Percentiles rank a stretch among this genome's conserved stretches.
Evolutionary conservation across 352 stramenopile genomes (phyloP).

Genomic region (Phytophthora boehmeriae): DNA sequence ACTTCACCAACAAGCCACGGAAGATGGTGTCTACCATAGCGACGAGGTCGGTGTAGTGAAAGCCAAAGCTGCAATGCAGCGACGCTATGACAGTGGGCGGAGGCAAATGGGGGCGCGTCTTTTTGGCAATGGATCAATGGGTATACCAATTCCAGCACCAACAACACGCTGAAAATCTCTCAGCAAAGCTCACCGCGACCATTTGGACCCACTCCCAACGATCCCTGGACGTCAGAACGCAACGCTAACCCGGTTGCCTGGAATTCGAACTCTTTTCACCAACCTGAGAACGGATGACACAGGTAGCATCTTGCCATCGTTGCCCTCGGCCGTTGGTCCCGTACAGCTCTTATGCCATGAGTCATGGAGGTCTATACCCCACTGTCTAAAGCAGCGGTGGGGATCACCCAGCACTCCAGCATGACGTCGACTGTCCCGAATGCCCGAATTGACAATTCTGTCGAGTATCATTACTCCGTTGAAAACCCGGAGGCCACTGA

Average conservation of each 20-base stretch:
- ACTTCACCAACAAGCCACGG: too few relatives aligned
- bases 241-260: conserved; percentile 15
- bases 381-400: conserved; percentile 25
- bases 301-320: conserved; percentile 15
- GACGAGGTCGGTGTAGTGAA: too few relatives aligned
- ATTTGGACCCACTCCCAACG: conserved; percentile 28
- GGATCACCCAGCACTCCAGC: conserved; percentile 40
- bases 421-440: conserved; percentile 26
- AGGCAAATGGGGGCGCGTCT: too few relatives aligned
- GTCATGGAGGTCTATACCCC: conserved; percentile 6
- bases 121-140: too few relatives aligned
- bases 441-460: neutral
- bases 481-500: conserved; percentile 52
- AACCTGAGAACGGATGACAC: conserved; percentile 4
- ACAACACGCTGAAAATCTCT: conserved; percentile 25
- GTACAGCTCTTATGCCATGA: too few relatives aligned
- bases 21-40: too few relatives aligned
- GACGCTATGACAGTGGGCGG: too few relatives aligned
- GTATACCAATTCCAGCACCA: conserved; percentile 22
- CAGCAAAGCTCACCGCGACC: conserved; percentile 28
- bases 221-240: conserved; percentile 25
- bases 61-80: too few relatives aligned
- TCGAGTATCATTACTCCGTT: conserved; percentile 8
- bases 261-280: conserved; percentile 29
- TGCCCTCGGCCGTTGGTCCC: conserved; percentile 26